Evolutionary conservation across 805 yeast species (phyloP).

Genomic region (Candida ascalaphidarum): DNA sequence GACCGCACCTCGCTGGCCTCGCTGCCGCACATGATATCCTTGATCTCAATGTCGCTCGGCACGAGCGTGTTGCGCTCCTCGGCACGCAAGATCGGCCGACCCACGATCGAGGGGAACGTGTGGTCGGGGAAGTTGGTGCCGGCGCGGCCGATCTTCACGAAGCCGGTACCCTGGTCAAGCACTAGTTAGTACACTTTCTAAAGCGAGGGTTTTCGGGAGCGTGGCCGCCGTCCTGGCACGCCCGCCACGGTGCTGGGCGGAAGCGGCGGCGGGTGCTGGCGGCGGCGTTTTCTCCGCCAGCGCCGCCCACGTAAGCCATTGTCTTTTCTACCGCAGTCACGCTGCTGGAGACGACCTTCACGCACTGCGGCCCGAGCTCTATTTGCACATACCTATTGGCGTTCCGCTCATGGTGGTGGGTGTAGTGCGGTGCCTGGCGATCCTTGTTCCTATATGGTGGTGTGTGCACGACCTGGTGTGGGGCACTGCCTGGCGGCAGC

Average conservation of each 20-base stretch:
- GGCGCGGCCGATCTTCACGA: conserved; percentile 93
- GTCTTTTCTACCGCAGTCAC: background rate
- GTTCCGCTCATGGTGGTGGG: conserved; percentile 15
- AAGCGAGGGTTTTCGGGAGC: background rate
- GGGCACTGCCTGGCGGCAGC: no score
- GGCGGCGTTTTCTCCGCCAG: background rate
- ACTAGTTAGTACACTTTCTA: conserved; percentile 36
- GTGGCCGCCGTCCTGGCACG: background rate
- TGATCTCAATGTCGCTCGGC: conserved; percentile 63
- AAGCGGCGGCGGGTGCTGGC: background rate
- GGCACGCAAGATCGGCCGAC: conserved; percentile 93
- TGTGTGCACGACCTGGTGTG: no score
- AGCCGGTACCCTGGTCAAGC: conserved; percentile 98
- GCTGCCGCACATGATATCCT: conserved; percentile 96
- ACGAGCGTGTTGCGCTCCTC: conserved; percentile 66
- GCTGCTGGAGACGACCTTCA: background rate
- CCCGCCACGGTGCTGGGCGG: no score
- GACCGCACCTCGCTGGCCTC: conserved; percentile 91
- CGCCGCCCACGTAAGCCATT: background rate
- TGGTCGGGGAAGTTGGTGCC: conserved; percentile 96
- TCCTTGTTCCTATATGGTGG: no score
- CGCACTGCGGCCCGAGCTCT: background rate
- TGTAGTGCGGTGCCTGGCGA: no score
- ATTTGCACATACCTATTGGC: conserved; percentile 21
- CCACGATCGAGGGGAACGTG: conserved; percentile 95